A percentile compares a stretch with the other conserved stretches of the same genome.
These are phyloP conservation scores for Periconia sp. DNA, from an alignment of 2,329 filamentous ascomycete genomes.

Conservation along the genomic window DNA sequence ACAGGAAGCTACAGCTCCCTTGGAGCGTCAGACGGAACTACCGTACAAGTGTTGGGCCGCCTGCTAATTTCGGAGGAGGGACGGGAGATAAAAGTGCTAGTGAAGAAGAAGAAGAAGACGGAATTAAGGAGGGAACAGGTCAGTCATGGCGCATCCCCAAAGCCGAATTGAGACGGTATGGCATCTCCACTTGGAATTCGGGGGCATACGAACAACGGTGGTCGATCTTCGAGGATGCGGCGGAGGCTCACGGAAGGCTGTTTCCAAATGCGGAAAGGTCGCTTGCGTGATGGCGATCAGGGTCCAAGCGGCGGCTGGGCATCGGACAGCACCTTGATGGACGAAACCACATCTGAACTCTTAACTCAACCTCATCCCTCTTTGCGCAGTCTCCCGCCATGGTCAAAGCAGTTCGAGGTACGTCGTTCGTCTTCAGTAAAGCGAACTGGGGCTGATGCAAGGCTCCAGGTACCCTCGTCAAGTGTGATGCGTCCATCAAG, in stretches of 20 bases:
- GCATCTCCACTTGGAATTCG: background rate
- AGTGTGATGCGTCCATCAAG: slow-evolving; percentile 87
- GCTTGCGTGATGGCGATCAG: slow-evolving; percentile 8
- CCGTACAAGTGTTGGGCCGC: background rate
- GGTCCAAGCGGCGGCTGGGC: slow-evolving; percentile 4
- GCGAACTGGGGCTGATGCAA: background rate
- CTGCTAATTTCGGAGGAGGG: background rate
- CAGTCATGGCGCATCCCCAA: slow-evolving; percentile 1
- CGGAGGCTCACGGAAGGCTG: slow-evolving; percentile 7
- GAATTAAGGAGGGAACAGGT: background rate
- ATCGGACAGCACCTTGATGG: slow-evolving; percentile 32
- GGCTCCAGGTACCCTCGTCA: slow-evolving; percentile 70
- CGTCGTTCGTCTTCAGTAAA: background rate
- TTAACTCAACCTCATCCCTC: slow-evolving; percentile 4
- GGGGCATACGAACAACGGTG: background rate
- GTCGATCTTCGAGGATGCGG: background rate
- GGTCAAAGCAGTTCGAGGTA: slow-evolving; percentile 65
- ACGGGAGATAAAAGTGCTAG: background rate
- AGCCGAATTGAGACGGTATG: slow-evolving; percentile 9
- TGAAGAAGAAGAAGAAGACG: background rate
- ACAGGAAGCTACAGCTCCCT: background rate
- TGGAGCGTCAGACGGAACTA: background rate
- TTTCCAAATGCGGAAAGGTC: slow-evolving; percentile 2
- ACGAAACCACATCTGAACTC: slow-evolving; percentile 9
- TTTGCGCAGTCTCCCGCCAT: slow-evolving; percentile 44